phyloP scores from a whole-genome alignment of 805 yeast species.

The Ogataea ganodermae region DNA sequence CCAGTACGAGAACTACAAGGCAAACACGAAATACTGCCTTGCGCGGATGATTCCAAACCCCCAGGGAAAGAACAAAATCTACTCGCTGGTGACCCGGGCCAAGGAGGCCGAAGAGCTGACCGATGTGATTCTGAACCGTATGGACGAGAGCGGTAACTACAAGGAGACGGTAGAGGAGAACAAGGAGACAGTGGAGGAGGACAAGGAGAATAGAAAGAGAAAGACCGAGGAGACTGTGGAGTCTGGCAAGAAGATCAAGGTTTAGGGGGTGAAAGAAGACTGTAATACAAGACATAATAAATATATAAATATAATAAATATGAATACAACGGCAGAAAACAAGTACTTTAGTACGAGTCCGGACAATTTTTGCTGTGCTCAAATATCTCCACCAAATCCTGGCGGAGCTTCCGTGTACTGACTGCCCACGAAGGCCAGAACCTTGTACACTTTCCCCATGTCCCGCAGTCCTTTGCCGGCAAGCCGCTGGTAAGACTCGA shows the following conservation, averaged over 20 bases:
- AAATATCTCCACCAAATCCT: slow-evolving; percentile 49
- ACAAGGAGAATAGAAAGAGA: slow-evolving; percentile 4
- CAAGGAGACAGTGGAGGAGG: slow-evolving; percentile 8
- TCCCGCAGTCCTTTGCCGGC: slow-evolving; percentile 58
- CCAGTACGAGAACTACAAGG: slow-evolving; percentile 58
- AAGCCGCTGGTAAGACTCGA: slow-evolving; percentile 59
- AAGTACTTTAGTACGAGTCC: no score
- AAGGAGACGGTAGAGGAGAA: slow-evolving; percentile 8
- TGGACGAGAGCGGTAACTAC: slow-evolving; percentile 39
- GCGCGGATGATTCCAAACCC: slow-evolving; percentile 67
- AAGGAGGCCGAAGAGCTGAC: slow-evolving; percentile 56
- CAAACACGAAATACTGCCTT: slow-evolving; percentile 82
- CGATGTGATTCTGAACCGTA: slow-evolving; percentile 35
- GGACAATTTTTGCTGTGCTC: not conserved
- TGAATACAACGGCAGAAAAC: no score
- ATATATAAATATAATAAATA: not conserved
- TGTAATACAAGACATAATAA: not conserved
- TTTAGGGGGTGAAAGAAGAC: no score
- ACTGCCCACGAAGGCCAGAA: slow-evolving; percentile 49
- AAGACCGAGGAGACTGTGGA: not conserved
- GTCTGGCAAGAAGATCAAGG: slow-evolving; percentile 10
- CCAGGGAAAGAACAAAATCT: slow-evolving; percentile 41
- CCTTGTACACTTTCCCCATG: slow-evolving; percentile 81
- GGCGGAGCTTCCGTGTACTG: slow-evolving; percentile 50
- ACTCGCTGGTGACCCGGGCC: slow-evolving; percentile 55